These are phyloP conservation scores for Fusarium musae DNA, from an alignment of 2,329 filamentous ascomycete genomes.

Conservation along the genomic window DNA sequence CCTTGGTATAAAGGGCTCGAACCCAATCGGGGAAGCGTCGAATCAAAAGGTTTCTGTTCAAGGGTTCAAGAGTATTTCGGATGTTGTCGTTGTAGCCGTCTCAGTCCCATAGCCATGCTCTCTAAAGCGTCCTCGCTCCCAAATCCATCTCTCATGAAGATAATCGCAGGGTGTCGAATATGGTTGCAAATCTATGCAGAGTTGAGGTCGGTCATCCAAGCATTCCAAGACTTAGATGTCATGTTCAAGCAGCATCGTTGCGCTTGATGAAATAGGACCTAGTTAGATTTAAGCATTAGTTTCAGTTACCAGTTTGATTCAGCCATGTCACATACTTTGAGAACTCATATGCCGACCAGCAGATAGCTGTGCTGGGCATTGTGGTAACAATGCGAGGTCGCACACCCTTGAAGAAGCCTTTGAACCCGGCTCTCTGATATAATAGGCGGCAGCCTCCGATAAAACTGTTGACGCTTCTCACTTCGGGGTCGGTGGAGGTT, in stretches of 20 bases:
- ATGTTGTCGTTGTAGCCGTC: slow-evolving; percentile 15
- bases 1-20: slow-evolving; percentile 7
- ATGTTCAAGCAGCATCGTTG: slow-evolving; percentile 55
- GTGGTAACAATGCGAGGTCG: slow-evolving; percentile 92
- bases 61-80: slow-evolving; percentile 29
- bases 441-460: slow-evolving; percentile 82
- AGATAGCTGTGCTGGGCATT: slow-evolving; percentile 99
- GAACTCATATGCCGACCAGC: slow-evolving; percentile 84
- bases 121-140: slow-evolving; percentile 4
- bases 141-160: slow-evolving; percentile 15
- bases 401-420: slow-evolving; percentile 93
- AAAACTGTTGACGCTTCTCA: slow-evolving; percentile 86
- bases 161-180: slow-evolving; percentile 10
- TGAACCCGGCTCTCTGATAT: slow-evolving; percentile 82
- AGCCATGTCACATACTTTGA: slow-evolving; percentile 66
- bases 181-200: slow-evolving; percentile 13
- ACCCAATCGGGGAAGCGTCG: slow-evolving; percentile 16
- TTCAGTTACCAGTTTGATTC: neutral
- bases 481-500: slow-evolving; percentile 80
- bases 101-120: slow-evolving; percentile 6
- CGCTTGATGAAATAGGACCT: slow-evolving; percentile 71
- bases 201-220: slow-evolving; percentile 4
- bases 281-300: slow-evolving; percentile 1
- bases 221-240: slow-evolving; percentile 4
- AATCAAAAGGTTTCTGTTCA: slow-evolving; percentile 28